These are phyloP conservation scores for Candida cerambycidarum DNA, from an alignment of 805 yeast genomes.

Conservation along the genomic window DNA sequence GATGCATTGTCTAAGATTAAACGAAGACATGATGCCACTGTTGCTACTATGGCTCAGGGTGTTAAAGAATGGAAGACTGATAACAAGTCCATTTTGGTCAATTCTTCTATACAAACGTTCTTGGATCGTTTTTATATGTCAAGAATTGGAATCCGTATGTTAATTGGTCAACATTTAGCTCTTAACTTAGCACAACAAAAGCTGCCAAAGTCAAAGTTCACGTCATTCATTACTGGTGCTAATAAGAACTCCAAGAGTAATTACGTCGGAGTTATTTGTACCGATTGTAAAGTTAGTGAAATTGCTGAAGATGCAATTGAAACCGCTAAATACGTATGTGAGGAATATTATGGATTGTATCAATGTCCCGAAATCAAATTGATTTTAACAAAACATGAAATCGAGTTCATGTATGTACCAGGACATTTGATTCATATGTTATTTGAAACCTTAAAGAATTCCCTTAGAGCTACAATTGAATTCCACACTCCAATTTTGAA, in stretches of 20 bases:
- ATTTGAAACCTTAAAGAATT: conserved; percentile 84
- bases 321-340: conserved; percentile 86
- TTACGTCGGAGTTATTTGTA: conserved; percentile 87
- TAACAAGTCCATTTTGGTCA: conserved; percentile 50
- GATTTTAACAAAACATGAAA: conserved; percentile 67
- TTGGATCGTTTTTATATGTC: conserved; percentile 87
- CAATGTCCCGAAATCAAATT: conserved; percentile 84
- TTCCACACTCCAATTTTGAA: conserved; percentile 57
- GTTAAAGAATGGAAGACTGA: conserved; percentile 83
- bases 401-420: conserved; percentile 87
- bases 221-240: conserved; percentile 34
- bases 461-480: conserved; percentile 86
- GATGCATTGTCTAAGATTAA: conserved; percentile 70
- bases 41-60: conserved; percentile 88
- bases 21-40: conserved; percentile 87
- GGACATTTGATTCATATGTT: conserved; percentile 91
- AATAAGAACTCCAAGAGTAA: conserved; percentile 38
- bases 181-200: conserved; percentile 63
- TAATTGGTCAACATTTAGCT: conserved; percentile 92
- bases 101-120: conserved; percentile 74
- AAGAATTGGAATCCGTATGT: conserved; percentile 88
- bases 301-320: conserved; percentile 87
- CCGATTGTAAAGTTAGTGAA: conserved; percentile 79
- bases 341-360: conserved; percentile 82
- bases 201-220: conserved; percentile 38